Base-by-base conservation (phyloP, 768 basidiomycete genomes). In the Pleurotus djamor region DNA sequence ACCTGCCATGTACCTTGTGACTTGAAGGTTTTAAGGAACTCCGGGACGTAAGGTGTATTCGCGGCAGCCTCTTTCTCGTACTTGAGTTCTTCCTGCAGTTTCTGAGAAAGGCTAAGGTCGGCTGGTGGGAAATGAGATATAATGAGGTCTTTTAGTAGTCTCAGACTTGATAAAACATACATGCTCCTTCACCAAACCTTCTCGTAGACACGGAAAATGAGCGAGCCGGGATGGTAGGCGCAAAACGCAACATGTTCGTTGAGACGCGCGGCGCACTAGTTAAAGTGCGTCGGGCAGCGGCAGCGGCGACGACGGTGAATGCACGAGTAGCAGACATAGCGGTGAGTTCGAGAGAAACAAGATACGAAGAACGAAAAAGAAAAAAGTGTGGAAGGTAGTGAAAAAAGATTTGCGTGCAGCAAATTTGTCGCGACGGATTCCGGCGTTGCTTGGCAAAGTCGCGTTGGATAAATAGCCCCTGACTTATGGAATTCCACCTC, bases 1-100 rank as follows among this genome's bases (percentile, higher is more conserved):
- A 92, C 94, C 73, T 83, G 75, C 96, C 96, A 98, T 14, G 90
- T 72, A 32, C 88, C 87, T 67, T 87, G 79, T 54, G 72, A 77
- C 69, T 84, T 83, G 82, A 98, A 94, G 12, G 79, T 71, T 66
- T 83, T 83, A 67, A 98, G 67, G 69, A 94, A 96, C 48, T 91
- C 91, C 33, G 95, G 94, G 32, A 68, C 67, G 1, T 68, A 73
- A 0, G 67, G 60, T 9, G 68, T 57, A 35, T 68, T 67, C 35
- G 73, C 69, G 8, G 76, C 73, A 28, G 79, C 75, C 66, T 94
- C 88, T 61, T 83, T 77, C 77, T 99, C 96, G 69, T 90, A 97
- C 66, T 87, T 79, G 66, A 97, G 80, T 77, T 98, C 96, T 69
- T 91, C 86, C 52, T 80, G 71, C 51, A 96, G 78, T 66, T 90